Evolutionary conservation across 805 yeast genomes (phyloP).

Genomic region (Candida yuanshanica): DNA sequence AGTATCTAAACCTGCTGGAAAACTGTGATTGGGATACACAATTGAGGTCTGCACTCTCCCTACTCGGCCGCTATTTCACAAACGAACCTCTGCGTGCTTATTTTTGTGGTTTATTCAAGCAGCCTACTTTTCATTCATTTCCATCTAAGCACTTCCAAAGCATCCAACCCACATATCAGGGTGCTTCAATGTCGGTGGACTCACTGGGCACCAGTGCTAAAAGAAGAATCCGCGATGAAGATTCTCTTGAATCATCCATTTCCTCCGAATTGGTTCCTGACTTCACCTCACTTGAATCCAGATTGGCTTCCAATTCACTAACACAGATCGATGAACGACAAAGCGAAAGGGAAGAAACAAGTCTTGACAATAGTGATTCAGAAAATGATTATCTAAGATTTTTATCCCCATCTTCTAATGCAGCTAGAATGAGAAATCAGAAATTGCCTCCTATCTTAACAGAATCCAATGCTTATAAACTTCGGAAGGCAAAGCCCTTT

Average conservation of each 20-base stretch:
- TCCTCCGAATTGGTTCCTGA: background rate
- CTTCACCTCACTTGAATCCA: background rate
- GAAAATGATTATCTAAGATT: background rate
- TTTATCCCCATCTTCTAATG: background rate
- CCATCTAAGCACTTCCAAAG: background rate
- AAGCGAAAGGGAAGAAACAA: background rate
- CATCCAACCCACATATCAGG: background rate
- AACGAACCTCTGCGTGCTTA: no score
- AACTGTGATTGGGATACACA: no score
- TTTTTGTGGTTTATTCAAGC: background rate
- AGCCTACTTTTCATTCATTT: background rate
- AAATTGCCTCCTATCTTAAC: constrained; percentile 8
- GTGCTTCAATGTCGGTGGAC: background rate
- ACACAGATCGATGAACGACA: background rate
- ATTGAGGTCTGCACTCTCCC: no score
- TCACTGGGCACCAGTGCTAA: background rate
- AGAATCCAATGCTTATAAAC: constrained; percentile 7
- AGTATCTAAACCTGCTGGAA: no score
- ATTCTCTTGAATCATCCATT: background rate
- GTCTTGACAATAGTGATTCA: background rate
- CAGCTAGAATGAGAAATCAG: background rate
- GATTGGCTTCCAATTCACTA: background rate
- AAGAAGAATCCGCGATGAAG: background rate
- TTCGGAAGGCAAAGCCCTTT: constrained; percentile 19
- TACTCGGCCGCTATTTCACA: no score